Conservation (phyloP, 441 rosid genomes). For the Erodium texanum region DNA sequence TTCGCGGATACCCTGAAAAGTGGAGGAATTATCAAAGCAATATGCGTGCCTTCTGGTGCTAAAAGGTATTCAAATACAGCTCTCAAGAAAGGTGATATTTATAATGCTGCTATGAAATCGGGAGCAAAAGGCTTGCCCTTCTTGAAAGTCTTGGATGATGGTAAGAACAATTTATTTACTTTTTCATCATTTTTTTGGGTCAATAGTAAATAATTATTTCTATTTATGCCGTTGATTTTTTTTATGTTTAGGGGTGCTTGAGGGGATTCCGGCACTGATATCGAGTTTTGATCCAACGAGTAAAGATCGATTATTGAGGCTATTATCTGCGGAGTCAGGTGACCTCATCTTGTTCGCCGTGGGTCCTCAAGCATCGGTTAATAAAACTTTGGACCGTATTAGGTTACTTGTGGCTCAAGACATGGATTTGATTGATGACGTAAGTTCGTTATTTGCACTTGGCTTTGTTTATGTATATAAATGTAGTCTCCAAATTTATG, state of each 20-base stretch:
- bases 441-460: constrained; percentile 30
- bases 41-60: constrained; percentile 76
- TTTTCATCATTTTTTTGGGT: neutral
- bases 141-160: constrained; percentile 75
- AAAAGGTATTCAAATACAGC: constrained; percentile 69
- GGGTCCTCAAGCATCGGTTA: constrained; percentile 62
- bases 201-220: neutral
- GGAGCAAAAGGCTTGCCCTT: constrained; percentile 95
- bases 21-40: constrained; percentile 65
- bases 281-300: constrained; percentile 49
- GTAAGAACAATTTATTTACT: constrained; percentile 26
- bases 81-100: constrained; percentile 84
- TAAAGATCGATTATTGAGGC: constrained; percentile 40
- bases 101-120: constrained; percentile 67
- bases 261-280: constrained; percentile 71
- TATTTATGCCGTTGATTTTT: neutral
- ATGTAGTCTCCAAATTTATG: constrained; percentile 11
- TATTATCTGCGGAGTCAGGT: constrained; percentile 66
- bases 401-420: constrained; percentile 59
- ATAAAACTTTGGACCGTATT: constrained; percentile 66
- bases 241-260: constrained; percentile 46
- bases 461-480: constrained; percentile 6
- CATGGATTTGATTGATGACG: constrained; percentile 66
- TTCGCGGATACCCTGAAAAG: constrained; percentile 57
- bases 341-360: constrained; percentile 88